Percentiles rank a stretch among this genome's conserved stretches.
phyloP scores from a whole-genome alignment of 1,284 basidiomycete species.

The Leccinum angustisporum region DNA sequence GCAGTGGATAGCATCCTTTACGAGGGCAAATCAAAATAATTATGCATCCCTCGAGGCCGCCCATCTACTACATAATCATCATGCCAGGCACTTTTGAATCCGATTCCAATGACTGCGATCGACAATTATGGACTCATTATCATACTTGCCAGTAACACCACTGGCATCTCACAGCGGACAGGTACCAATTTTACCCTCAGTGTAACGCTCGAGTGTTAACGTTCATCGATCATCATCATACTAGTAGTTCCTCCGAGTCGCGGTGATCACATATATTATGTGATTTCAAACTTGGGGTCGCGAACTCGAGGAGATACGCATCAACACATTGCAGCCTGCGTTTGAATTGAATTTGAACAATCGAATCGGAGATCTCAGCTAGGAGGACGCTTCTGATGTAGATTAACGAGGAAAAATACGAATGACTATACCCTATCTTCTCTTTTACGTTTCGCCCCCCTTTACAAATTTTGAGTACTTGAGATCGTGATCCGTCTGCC shows the following conservation, averaged over 20 bases:
- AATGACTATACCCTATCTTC: slow-evolving; percentile 2
- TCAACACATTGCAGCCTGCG: neutral
- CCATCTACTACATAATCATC: too few relatives aligned
- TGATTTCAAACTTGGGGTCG: neutral
- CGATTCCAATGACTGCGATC: neutral
- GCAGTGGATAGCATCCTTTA: neutral
- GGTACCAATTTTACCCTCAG: too few relatives aligned
- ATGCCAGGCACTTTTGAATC: too few relatives aligned
- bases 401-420: slow-evolving; percentile 6
- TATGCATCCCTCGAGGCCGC: too few relatives aligned
- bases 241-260: neutral
- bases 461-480: neutral
- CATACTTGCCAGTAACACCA: too few relatives aligned
- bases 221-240: neutral
- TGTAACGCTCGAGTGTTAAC: too few relatives aligned
- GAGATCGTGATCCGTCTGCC: neutral
- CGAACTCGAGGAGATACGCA: neutral
- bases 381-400: neutral
- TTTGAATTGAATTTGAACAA: neutral
- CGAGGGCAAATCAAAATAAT: too few relatives aligned
- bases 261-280: neutral
- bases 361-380: neutral
- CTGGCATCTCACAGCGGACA: too few relatives aligned
- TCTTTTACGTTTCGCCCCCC: neutral
- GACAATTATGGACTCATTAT: too few relatives aligned